Evolutionary conservation across 2,329 filamentous ascomycete genomes (phyloP), one percentile per base, ranked within the genome.

Genomic region (Didymella keratinophila): DNA sequence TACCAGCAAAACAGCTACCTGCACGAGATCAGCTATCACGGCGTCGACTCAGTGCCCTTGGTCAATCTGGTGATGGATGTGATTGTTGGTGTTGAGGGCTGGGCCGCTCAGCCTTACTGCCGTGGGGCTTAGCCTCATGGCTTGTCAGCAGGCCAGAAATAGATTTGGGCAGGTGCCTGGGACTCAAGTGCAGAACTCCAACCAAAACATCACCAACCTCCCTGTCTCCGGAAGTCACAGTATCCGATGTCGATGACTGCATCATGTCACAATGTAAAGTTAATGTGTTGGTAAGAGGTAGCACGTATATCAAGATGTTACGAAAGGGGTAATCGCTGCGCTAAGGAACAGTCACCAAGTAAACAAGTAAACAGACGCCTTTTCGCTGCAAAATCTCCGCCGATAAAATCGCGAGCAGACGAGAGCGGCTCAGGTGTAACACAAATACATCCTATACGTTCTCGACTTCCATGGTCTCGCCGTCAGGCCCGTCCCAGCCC

Each of bases 121-220:
- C 9, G 25, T 43, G 37, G 42, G 54, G 52, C 56, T 53, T 53
- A 58, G 63, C 63, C 44, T 41, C 43, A 53, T 32, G 56, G 56
- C 58, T 61, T 64, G 67, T 71, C 66, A 70, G 65, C 68, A 56
- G 11, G 39, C 39, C 68, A 70, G 63, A 71, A 70, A 69, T 71
- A 70, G 68, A 62, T 25, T 3, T 36, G 32, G 32, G 21, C 28
- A 70, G 68, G 61, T 30, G 21, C 28, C 41, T 34, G 36, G 36
- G 36, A 42, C 28, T 48, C 45, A 43, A 21, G 36, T 25, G 50
- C 46, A 47, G 55, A 20, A 23, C 18, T 10, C 36, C 46, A 27
- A 37, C 37, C 37, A 49, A 55, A 58, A 46, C 50, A 43, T 16
- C 39, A 49, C 49, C 43, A 23, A 32, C 42, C 18, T n/a, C 18